These are phyloP conservation scores for Boletus tomentosulus DNA, from an alignment of 768 basidiomycete species.

Conservation along the genomic window DNA sequence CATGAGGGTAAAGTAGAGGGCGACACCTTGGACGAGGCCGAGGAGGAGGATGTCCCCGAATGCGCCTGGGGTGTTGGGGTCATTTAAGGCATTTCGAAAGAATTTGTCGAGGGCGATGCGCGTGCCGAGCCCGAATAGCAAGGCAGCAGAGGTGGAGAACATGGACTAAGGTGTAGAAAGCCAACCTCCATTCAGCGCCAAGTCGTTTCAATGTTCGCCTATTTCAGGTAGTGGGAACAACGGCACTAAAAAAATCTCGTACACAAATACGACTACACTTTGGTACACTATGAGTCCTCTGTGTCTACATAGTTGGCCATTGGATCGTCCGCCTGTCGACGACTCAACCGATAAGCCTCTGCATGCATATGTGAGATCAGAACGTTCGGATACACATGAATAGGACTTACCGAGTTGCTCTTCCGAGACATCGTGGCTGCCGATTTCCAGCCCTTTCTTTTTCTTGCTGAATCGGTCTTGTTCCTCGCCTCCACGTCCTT, in stretches of 20 bases:
- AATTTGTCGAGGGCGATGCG: slow-evolving; percentile 64
- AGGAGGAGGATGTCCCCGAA: slow-evolving; percentile 60
- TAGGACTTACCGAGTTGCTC: slow-evolving; percentile 69
- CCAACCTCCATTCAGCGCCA: slow-evolving; percentile 9
- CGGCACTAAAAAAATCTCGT: slow-evolving; percentile 1
- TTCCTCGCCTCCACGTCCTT: slow-evolving; percentile 52
- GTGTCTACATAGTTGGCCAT: slow-evolving; percentile 89
- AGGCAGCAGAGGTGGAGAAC: slow-evolving; percentile 58
- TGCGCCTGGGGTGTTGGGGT: slow-evolving; percentile 28
- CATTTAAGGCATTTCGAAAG: slow-evolving; percentile 38
- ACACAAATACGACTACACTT: neutral
- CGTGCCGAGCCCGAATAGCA: slow-evolving; percentile 70
- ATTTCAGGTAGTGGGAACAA: slow-evolving; percentile 22
- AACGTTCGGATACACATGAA: neutral
- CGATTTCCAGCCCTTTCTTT: slow-evolving; percentile 46
- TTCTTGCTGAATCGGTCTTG: slow-evolving; percentile 55
- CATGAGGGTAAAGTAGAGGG: slow-evolving; percentile 61
- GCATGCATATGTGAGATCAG: slow-evolving; percentile 18
- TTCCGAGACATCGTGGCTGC: slow-evolving; percentile 81
- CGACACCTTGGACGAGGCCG: slow-evolving; percentile 75
- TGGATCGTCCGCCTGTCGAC: slow-evolving; percentile 73
- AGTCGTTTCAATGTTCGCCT: slow-evolving; percentile 15
- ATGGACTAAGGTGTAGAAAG: slow-evolving; percentile 30
- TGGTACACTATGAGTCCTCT: slow-evolving; percentile 23
- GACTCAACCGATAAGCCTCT: slow-evolving; percentile 90